Evolutionary conservation across 768 basidiomycete genomes (phyloP).

Genomic region (Russula olivacea): DNA sequence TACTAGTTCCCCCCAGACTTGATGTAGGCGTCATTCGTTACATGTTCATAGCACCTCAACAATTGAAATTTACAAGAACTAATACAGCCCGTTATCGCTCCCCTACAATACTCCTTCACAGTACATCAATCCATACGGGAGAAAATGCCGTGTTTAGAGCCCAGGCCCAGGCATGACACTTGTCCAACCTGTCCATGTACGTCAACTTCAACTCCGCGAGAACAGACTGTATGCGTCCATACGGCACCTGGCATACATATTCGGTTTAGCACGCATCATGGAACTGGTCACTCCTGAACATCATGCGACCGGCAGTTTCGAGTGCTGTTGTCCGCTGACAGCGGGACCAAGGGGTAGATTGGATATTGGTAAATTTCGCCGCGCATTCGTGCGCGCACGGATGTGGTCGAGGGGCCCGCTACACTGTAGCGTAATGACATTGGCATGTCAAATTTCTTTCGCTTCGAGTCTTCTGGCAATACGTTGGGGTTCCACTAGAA

Average conservation of each 20-base stretch:
- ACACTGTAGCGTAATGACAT: constrained; percentile 17
- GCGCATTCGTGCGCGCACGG: background rate
- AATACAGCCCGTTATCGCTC: background rate
- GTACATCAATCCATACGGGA: background rate
- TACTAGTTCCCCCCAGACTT: background rate
- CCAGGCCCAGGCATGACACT: background rate
- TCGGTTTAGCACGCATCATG: background rate
- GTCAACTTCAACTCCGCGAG: background rate
- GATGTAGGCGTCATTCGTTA: no score
- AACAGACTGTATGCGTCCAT: background rate
- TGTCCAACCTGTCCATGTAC: background rate
- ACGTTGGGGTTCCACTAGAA: background rate
- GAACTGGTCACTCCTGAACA: background rate
- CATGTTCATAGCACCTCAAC: background rate
- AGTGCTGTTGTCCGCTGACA: background rate
- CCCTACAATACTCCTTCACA: background rate
- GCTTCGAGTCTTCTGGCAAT: background rate
- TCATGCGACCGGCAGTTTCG: background rate
- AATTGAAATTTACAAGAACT: background rate
- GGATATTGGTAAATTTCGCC: background rate
- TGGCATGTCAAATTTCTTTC: background rate
- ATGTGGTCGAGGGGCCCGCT: constrained; percentile 24
- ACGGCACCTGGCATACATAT: background rate
- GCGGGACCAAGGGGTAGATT: background rate
- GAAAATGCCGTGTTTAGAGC: background rate